These are phyloP conservation scores for Curvularia spicifera DNA, from an alignment of 2,329 filamentous ascomycete genomes.

Conservation along the genomic window DNA sequence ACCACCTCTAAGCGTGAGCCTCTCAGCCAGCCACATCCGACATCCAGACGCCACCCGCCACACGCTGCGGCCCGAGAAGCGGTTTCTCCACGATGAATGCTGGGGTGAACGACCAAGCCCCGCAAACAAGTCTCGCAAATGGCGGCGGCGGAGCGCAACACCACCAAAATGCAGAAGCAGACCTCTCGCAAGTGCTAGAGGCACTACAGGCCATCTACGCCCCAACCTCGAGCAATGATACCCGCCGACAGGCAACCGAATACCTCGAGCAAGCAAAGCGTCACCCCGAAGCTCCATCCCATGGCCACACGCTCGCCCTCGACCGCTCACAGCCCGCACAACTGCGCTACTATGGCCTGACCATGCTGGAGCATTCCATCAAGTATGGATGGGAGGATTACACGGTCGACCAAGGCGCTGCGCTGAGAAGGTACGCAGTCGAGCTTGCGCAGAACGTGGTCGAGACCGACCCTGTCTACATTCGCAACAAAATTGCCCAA, in stretches of 20 bases:
- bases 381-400: slow-evolving; percentile 84
- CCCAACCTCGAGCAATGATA: slow-evolving; percentile 78
- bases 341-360: slow-evolving; percentile 92
- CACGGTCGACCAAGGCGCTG: slow-evolving; percentile 68
- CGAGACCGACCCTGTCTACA: slow-evolving; percentile 76
- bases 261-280: slow-evolving; percentile 88
- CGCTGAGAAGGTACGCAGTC: slow-evolving; percentile 77
- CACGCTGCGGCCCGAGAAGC: slow-evolving; percentile 16
- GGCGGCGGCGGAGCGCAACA: slow-evolving; percentile 27
- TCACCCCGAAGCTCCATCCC: slow-evolving; percentile 76
- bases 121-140: slow-evolving; percentile 33
- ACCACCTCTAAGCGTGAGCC: background rate
- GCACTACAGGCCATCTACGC: slow-evolving; percentile 89
- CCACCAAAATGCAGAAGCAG: slow-evolving; percentile 31
- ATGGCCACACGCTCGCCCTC: slow-evolving; percentile 83
- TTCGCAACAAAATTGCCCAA: slow-evolving; percentile 92
- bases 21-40: background rate
- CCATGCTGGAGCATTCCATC: slow-evolving; percentile 87
- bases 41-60: background rate
- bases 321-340: slow-evolving; percentile 77
- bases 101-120: slow-evolving; percentile 33
- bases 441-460: slow-evolving; percentile 75
- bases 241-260: slow-evolving; percentile 79
- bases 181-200: slow-evolving; percentile 74
- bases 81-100: slow-evolving; percentile 42